Evolutionary conservation across 495 filamentous ascomycete species (phyloP).

Genomic region (Pseudotulostoma volvatum): DNA sequence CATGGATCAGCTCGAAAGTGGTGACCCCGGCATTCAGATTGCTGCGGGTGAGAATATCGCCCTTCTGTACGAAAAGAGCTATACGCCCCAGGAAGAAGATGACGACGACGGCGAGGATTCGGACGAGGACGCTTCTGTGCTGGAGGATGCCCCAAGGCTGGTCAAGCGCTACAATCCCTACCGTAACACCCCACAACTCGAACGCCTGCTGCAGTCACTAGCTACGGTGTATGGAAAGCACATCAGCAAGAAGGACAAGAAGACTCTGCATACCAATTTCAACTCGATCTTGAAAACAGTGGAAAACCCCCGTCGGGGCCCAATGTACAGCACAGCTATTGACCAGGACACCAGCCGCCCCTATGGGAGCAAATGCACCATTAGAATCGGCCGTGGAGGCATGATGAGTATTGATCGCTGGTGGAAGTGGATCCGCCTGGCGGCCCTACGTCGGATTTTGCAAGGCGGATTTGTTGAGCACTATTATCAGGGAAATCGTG

Average conservation of each 20-base stretch:
- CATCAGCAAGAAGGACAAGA: conserved; percentile 65
- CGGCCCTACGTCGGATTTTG: conserved; percentile 58
- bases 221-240: conserved; percentile 47
- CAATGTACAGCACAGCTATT: conserved; percentile 54
- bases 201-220: conserved; percentile 35
- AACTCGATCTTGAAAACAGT: conserved; percentile 71
- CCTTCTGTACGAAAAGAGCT: conserved; percentile 70
- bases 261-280: conserved; percentile 62
- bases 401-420: conserved; percentile 73
- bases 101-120: conserved; percentile 38
- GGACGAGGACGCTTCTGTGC: conserved; percentile 31
- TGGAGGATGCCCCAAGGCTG: conserved; percentile 37
- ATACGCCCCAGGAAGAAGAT: conserved; percentile 44
- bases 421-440: conserved; percentile 72
- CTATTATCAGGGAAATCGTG: conserved; percentile 68
- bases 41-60: conserved; percentile 84
- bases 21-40: conserved; percentile 61
- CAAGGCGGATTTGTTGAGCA: conserved; percentile 69
- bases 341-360: conserved; percentile 53
- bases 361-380: conserved; percentile 62
- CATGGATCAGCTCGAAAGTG: conserved; percentile 74
- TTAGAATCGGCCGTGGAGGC: conserved; percentile 55
- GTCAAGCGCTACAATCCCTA: conserved; percentile 44
- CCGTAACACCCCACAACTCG: conserved; percentile 36
- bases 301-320: conserved; percentile 58